Conservation (phyloP, 2,329 filamentous ascomycete species). For the Xylaria sp. region DNA sequence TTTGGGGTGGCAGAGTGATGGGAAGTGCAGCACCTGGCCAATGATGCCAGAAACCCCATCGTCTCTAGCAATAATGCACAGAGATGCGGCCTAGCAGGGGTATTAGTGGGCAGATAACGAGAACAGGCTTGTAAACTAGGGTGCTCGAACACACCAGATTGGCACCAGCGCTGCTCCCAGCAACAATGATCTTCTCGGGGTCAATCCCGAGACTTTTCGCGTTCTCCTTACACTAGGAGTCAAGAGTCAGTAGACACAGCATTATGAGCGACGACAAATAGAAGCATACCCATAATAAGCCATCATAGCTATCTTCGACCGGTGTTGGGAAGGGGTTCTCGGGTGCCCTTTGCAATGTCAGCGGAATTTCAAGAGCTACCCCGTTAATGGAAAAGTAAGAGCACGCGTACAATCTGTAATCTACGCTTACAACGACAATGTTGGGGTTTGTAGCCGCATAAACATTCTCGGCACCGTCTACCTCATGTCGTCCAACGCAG, state of each 20-base stretch:
- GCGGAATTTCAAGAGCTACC: not conserved
- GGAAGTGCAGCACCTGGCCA: slow-evolving; percentile 35
- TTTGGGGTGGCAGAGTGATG: slow-evolving; percentile 31
- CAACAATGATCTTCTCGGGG: slow-evolving; percentile 32
- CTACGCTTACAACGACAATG: slow-evolving; percentile 52
- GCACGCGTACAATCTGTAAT: slow-evolving; percentile 50
- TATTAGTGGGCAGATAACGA: not conserved
- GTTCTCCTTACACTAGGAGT: slow-evolving; percentile 28
- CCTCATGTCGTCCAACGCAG: slow-evolving; percentile 48
- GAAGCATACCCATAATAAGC: slow-evolving; percentile 52
- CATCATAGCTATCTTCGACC: slow-evolving; percentile 62
- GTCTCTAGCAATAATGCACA: slow-evolving; percentile 26
- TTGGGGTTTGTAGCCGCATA: slow-evolving; percentile 48
- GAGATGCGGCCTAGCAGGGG: slow-evolving; percentile 16
- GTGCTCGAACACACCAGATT: slow-evolving; percentile 23
- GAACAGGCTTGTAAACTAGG: not conserved
- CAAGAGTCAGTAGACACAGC: not conserved
- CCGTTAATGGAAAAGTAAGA: not conserved
- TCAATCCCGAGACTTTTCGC: slow-evolving; percentile 31
- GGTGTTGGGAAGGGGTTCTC: slow-evolving; percentile 62
- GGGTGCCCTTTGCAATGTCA: slow-evolving; percentile 56
- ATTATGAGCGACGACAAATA: not conserved
- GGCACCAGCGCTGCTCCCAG: slow-evolving; percentile 33
- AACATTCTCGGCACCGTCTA: slow-evolving; percentile 51
- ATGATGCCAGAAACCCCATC: slow-evolving; percentile 32